phyloP scores from a whole-genome alignment of 805 yeast species.

The Pichia membranifaciens region DNA sequence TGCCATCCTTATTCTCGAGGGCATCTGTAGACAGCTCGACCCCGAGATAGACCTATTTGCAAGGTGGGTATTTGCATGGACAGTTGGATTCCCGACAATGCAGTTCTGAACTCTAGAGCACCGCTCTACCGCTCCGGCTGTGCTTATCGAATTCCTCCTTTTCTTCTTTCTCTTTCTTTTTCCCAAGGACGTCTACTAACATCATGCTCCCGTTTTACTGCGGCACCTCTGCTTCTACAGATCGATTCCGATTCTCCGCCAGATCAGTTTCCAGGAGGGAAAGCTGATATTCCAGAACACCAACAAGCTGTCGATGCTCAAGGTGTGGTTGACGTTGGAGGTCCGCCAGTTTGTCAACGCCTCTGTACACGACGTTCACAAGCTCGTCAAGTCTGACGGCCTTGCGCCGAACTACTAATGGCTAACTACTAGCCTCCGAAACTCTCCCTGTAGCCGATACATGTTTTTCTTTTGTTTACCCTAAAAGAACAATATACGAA shows the following conservation, averaged over 20 bases:
- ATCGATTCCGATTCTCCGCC: conserved; percentile 79
- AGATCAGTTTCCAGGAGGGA: conserved; percentile 69
- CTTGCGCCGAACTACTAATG: conserved; percentile 59
- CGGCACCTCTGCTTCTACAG: conserved; percentile 29
- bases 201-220: neutral
- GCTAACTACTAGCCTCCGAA: no score
- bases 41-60: conserved; percentile 92
- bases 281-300: conserved; percentile 48
- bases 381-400: conserved; percentile 57
- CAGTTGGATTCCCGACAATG: conserved; percentile 33
- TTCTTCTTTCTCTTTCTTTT: no score
- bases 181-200: conserved; percentile 9
- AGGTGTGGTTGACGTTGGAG: conserved; percentile 88
- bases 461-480: no score
- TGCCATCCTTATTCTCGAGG: conserved; percentile 85
- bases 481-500: no score
- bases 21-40: conserved; percentile 90
- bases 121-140: no score
- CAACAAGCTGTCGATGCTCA: conserved; percentile 71
- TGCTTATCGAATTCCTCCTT: no score
- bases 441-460: no score
- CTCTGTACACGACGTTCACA: conserved; percentile 68
- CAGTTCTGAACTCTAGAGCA: conserved; percentile 12
- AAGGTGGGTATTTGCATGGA: conserved; percentile 70
- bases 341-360: conserved; percentile 80